These are phyloP conservation scores for Aphanoascus verrucosus DNA, from an alignment of 2,329 filamentous ascomycete species.

Conservation along the genomic window DNA sequence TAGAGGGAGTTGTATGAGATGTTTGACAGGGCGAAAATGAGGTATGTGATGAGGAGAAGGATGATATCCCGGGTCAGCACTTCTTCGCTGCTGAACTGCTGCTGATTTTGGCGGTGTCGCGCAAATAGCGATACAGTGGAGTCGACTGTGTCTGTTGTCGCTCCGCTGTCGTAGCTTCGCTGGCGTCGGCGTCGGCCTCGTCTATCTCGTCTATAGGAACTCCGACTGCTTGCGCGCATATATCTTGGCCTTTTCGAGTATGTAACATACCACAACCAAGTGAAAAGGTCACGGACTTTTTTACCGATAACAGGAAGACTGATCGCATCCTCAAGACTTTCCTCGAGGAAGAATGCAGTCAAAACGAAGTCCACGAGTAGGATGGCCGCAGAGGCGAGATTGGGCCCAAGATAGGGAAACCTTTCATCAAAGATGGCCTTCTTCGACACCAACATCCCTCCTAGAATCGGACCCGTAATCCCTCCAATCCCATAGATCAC, in stretches of 20 bases:
- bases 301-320: constrained; percentile 50
- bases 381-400: constrained; percentile 63
- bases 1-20: constrained; percentile 93
- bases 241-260: constrained; percentile 50
- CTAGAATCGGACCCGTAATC: constrained; percentile 86
- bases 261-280: constrained; percentile 60
- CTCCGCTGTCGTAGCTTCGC: constrained; percentile 34
- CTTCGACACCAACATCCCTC: constrained; percentile 65
- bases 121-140: constrained; percentile 15
- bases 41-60: constrained; percentile 69
- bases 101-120: constrained; percentile 35
- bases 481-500: constrained; percentile 92
- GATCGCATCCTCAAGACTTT: constrained; percentile 63
- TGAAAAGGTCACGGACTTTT: constrained; percentile 50
- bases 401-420: constrained; percentile 78
- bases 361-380: constrained; percentile 62
- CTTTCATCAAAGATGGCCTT: constrained; percentile 43
- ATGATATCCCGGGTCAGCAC: constrained; percentile 73
- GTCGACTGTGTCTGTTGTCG: neutral
- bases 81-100: constrained; percentile 38
- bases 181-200: no score
- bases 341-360: constrained; percentile 70
- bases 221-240: constrained; percentile 28
- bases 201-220: constrained; percentile 14
- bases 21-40: constrained; percentile 88